Evolutionary conservation across 495 filamentous ascomycete genomes (phyloP), one percentile per base, ranked within the genome.

Genomic region (Pseudoneurospora amorphoporcata): DNA sequence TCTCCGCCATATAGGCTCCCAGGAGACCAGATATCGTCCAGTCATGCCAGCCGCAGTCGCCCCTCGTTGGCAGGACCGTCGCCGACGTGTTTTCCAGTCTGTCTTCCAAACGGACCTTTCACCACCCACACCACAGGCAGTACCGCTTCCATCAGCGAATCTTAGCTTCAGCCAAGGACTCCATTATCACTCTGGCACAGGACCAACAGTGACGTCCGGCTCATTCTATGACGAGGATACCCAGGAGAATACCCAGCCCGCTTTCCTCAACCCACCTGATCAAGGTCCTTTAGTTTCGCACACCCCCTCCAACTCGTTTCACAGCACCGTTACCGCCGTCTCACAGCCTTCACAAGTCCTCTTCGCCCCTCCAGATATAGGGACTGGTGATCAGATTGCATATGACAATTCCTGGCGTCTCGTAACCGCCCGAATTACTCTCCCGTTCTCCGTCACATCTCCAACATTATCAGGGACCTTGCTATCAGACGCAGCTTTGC

Each of bases 361-460:
- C 39, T 74, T 76, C 37, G 75, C 75, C 35, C 72, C 73, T 5
- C 77, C 79, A n/a, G 69, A 69, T 3, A 58, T 71, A n/a, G 72
- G 72, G 12, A 77, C 73, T 29, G 75, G 80, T 47, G 88, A 92
- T 72, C 89, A 90, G 77, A 82, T 84, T 70, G 80, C 80, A 70
- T 93, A 89, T 86, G 87, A 92, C 74, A 85, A 87, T 70, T 88
- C 91, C 43, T 93, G 92, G 90, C 87, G 88, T 77, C 80, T 84
- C 3, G 91, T 90, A 65, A 92, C 90, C 12, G 81, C 84, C 43
- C 88, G 87, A 68, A 85, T 94, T 17, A 79, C 83, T 6, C 80
- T 93, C 3, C 88, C 90, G 12, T 73, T 82, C 65, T 82, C 84
- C 39, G 84, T 80, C 39, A 78, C 83, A 5, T 81, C 74, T 1